Evolutionary conservation across 495 filamentous ascomycete species (phyloP), one percentile per base, ranked within the genome.

Genomic region (Chlorociboria aeruginascens): DNA sequence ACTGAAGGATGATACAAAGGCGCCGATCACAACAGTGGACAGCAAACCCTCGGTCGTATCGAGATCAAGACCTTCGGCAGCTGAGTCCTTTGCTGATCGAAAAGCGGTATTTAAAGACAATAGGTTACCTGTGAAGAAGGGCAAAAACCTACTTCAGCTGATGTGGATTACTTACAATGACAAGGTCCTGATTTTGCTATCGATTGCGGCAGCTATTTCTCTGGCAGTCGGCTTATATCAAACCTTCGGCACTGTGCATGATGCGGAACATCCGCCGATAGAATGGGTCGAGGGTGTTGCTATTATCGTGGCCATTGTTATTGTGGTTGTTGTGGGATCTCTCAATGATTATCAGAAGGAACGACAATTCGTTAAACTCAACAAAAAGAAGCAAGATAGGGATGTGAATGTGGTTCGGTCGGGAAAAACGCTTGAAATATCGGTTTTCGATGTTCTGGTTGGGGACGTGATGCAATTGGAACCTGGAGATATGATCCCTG

Each of bases 111-210:
- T 75, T 63, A 72, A 71, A 43, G 78, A 86, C 60, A 93, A 93
- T 55, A 63, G 77, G 43, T 60, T 93, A 16, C 86, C 86, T 0
- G 74, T 71, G 46, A 82, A 85, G 60, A 83, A 89, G 56, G 76
- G 81, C 29, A 83, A 86, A 48, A 78, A 68, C 37, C 73, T 93
- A 45, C 69, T 83, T 50, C 73, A 80, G 55, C 54, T 90, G 32
- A 81, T 89, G 59, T 93, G 86, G 86, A 80, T 82, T 57, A 86
- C 85, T 8, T 89, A 87, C 60, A 86, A 90, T 57, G 86, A 93
- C 65, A 86, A 86, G 51, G 83, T 93, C 16, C 69, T 93, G 44
- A 83, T 90, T 41, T 64, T 95, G 6, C 68, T 95, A 46, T 85
- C 84, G 1, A 65, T 81, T 39, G 87, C 89, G 3, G 89, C 88